These are phyloP conservation scores for Saturnispora silvae DNA, from an alignment of 805 yeast genomes.

Conservation along the genomic window DNA sequence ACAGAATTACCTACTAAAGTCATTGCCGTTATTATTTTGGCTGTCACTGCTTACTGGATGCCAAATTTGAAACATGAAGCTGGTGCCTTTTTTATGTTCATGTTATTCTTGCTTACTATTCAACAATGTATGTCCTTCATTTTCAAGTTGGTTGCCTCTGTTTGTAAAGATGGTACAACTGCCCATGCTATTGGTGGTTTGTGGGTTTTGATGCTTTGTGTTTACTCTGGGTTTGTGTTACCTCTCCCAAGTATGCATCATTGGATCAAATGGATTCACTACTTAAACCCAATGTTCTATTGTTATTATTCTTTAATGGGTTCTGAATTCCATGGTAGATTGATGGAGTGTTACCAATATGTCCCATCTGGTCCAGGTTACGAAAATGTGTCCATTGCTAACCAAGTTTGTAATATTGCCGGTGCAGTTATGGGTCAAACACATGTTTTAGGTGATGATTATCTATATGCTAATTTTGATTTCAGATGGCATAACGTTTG, in stretches of 20 bases:
- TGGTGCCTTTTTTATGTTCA: constrained; percentile 44
- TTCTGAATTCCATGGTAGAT: constrained; percentile 44
- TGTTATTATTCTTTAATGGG: constrained; percentile 44
- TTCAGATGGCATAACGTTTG: constrained; percentile 33
- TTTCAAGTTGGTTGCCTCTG: constrained; percentile 43
- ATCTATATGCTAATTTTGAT: constrained; percentile 25
- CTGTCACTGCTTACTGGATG: constrained; percentile 41
- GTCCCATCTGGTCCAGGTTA: constrained; percentile 50
- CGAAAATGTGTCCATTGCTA: constrained; percentile 29
- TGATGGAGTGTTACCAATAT: constrained; percentile 38
- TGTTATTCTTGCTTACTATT: constrained; percentile 30
- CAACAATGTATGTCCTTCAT: constrained; percentile 44
- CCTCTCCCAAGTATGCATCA: constrained; percentile 38
- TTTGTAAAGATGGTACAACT: constrained; percentile 41
- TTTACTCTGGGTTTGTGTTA: constrained; percentile 43
- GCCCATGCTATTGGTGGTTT: constrained; percentile 49
- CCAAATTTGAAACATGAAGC: constrained; percentile 40
- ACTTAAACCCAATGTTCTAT: constrained; percentile 37
- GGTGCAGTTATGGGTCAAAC: constrained; percentile 32
- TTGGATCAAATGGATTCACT: constrained; percentile 49
- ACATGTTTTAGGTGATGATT: constrained; percentile 27
- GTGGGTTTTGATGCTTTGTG: constrained; percentile 45
- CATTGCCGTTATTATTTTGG: constrained; percentile 38
- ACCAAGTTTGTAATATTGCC: constrained; percentile 38
- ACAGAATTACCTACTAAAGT: constrained; percentile 51